Evolutionary conservation across 1,284 basidiomycete species (phyloP).

Genomic region (Thecaphora frezii): DNA sequence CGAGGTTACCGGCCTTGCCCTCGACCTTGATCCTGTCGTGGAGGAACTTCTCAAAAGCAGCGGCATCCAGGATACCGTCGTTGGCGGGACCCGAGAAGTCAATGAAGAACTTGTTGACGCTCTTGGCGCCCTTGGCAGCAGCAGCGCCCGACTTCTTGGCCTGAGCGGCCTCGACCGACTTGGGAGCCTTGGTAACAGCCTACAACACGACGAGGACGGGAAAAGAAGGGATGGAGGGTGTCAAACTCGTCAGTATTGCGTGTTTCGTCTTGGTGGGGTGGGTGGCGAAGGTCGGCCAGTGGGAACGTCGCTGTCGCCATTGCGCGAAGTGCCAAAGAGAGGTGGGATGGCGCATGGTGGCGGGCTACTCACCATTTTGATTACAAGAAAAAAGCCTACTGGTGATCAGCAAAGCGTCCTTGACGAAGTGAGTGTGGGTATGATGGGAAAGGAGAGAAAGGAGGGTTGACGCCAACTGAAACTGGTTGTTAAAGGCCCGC

Average conservation of each 20-base stretch:
- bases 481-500: no score
- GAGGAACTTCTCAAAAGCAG: constrained; percentile 87
- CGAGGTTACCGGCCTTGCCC: constrained; percentile 66
- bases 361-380: constrained; percentile 23
- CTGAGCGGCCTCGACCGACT: constrained; percentile 16
- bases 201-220: constrained; percentile 1
- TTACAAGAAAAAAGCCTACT: constrained; percentile 33
- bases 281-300: no score
- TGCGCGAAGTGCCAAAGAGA: no score
- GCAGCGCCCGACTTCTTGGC: constrained; percentile 18
- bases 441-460: no score
- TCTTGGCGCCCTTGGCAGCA: constrained; percentile 64
- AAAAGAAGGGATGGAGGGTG: background rate
- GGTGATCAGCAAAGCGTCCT: constrained; percentile 43
- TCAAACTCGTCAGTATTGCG: background rate
- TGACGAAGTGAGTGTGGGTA: constrained; percentile 5
- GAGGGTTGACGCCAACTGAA: no score
- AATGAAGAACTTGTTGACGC: constrained; percentile 86
- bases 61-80: constrained; percentile 87
- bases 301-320: no score
- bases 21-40: constrained; percentile 90
- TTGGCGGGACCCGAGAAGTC: constrained; percentile 90
- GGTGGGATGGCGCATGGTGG: no score
- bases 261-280: background rate
- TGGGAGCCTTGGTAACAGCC: constrained; percentile 52